Conservation (phyloP, 768 basidiomycete genomes). For the Hydnomerulius pinastri region DNA sequence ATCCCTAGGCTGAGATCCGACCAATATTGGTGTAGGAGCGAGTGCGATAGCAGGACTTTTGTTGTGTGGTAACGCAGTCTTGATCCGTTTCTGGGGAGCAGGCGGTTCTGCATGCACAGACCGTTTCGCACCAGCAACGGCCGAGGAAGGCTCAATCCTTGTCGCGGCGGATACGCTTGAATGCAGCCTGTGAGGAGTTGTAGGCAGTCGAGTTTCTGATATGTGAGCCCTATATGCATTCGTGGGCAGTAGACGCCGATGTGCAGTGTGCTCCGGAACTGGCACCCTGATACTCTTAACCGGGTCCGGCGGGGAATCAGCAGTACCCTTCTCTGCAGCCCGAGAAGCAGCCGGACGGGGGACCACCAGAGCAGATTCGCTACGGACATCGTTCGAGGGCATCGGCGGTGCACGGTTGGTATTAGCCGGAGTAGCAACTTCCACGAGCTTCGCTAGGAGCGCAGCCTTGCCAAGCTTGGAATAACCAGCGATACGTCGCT, state of each 20-base stretch:
- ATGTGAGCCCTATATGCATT: background rate
- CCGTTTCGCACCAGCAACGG: too few species aligned
- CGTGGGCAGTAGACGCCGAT: background rate
- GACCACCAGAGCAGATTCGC: too few species aligned
- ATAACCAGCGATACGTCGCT: slow-evolving; percentile 58
- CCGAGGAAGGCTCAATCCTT: background rate
- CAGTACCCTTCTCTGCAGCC: too few species aligned
- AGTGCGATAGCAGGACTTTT: too few species aligned
- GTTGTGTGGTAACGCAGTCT: too few species aligned
- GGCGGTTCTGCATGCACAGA: slow-evolving; percentile 20
- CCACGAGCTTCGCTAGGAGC: slow-evolving; percentile 50
- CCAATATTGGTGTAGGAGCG: too few species aligned
- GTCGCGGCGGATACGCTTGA: background rate
- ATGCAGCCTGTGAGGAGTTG: background rate
- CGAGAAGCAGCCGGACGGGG: too few species aligned
- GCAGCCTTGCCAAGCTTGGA: slow-evolving; percentile 65
- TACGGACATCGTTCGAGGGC: background rate
- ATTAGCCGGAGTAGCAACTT: background rate
- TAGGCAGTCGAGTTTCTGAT: background rate
- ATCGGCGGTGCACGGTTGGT: background rate
- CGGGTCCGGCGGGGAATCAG: too few species aligned
- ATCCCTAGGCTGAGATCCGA: too few species aligned
- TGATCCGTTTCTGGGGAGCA: slow-evolving; percentile 15
- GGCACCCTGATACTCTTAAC: too few species aligned
- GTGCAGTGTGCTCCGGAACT: too few species aligned